Conservation (phyloP, 257 asterid genomes). For the Primulina eburnea region DNA sequence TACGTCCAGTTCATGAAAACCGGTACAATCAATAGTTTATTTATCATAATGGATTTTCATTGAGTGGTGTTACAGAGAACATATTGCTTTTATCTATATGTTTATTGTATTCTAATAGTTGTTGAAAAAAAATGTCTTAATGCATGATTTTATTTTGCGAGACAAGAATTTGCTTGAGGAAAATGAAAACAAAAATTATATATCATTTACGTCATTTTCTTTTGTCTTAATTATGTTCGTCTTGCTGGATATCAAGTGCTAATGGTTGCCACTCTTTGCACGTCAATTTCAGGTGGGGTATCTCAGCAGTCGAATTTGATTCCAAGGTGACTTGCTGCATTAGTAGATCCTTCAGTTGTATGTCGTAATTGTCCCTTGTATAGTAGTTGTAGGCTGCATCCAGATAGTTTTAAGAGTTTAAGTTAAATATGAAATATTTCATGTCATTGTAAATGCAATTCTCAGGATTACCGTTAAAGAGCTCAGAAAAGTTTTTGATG, state of each 20-base stretch:
- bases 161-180: too few species aligned
- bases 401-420: background rate
- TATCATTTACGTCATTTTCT: background rate
- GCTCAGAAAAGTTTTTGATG: background rate
- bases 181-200: too few species aligned
- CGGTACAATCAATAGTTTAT: too few species aligned
- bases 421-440: background rate
- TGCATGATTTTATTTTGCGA: background rate
- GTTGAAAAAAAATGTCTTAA: background rate
- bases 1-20: too few species aligned
- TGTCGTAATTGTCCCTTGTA: background rate
- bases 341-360: constrained; percentile 12
- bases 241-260: background rate
- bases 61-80: background rate
- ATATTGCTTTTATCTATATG: background rate
- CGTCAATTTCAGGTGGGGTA: constrained; percentile 55
- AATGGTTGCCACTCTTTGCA: constrained; percentile 19
- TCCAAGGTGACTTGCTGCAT: constrained; percentile 54
- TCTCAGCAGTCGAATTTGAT: constrained; percentile 81
- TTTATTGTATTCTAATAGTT: background rate
- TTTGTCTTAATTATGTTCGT: background rate
- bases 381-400: constrained; percentile 5
- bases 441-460: background rate
- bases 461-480: background rate
- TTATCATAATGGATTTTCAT: too few species aligned